Percentiles rank a stretch among this genome's conserved stretches.
Evolutionary conservation across 1,139 yeast species (phyloP).

Genomic region (Diutina pseudorugosa): DNA sequence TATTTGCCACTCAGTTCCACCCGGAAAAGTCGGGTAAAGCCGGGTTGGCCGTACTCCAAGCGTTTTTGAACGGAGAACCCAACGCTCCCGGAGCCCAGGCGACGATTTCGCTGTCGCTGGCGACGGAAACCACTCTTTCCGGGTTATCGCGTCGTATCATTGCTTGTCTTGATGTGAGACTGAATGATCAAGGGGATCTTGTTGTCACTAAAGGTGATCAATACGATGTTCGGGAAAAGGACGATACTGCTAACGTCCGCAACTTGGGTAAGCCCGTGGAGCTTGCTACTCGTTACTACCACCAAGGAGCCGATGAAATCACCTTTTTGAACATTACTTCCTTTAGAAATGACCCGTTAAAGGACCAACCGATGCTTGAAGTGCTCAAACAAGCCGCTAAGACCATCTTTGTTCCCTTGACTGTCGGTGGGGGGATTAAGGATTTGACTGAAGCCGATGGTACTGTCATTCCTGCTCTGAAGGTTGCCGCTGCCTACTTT

Average conservation of each 20-base stretch:
- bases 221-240: constrained; percentile 82
- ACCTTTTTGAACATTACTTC: constrained; percentile 92
- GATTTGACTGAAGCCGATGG: constrained; percentile 62
- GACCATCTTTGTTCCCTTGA: constrained; percentile 87
- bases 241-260: constrained; percentile 36
- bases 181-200: constrained; percentile 86
- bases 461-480: constrained; percentile 63
- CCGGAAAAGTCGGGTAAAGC: constrained; percentile 94
- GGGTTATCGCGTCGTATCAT: constrained; percentile 85
- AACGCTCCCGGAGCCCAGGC: constrained; percentile 8
- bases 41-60: constrained; percentile 63
- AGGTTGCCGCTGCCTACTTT: constrained; percentile 85
- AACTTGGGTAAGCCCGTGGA: constrained; percentile 94
- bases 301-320: constrained; percentile 94
- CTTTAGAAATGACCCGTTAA: constrained; percentile 83
- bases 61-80: constrained; percentile 35
- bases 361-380: constrained; percentile 89
- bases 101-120: constrained; percentile 2
- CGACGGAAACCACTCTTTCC: constrained; percentile 38
- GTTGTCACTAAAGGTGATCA: constrained; percentile 98
- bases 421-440: constrained; percentile 96
- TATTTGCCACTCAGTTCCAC: constrained; percentile 94
- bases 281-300: constrained; percentile 77
- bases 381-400: constrained; percentile 75
- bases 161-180: constrained; percentile 93